Base-by-base conservation (phyloP, 2,329 filamentous ascomycete genomes). In the Hypoxylon sp. region DNA sequence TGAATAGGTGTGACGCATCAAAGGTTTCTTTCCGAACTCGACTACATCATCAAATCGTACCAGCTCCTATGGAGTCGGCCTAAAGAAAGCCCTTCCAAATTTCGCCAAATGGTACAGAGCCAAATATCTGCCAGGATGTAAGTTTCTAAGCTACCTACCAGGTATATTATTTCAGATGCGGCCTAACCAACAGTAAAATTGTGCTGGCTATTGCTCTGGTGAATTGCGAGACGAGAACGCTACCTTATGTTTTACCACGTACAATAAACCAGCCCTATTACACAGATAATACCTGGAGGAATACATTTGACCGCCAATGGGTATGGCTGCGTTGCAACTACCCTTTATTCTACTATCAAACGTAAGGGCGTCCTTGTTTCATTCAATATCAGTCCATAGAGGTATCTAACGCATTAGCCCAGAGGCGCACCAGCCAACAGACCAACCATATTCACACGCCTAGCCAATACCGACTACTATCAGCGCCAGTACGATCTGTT, bases 261-360 rank as follows among this genome's bases (percentile, higher is more conserved):
- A 88, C 76, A 84, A 90, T 71, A 69, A 79, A 80, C 79, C 20
- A 86, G 80, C 67, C 80, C 83, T 0, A 69, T 86, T 90, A 81
- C 77, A 85, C 83, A 3, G 86, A 90, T 74, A 77, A 74, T 17
- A 79, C 78, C 1, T 78, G 85, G 4, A 70, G 69, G 54, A 89
- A 90, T 74, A 60, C 73, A 0, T 72, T 80, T 17, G 81, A 86
- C 70, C 79, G 86, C 0, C 86, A 88, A 68, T 91, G 87, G 88
- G 76, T 81, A 6, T 91, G 88, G 88, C 83, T 89, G 77, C 81
- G 84, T 1, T 90, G 89, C 81, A 90, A 90, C 74, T 86, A 90
- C 75, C 88, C 88, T n/a, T 85, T 88, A 64, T 85, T 80, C 61
- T 88, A 84, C 77, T 89, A 84, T 83, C 85, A 88, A 75, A 83